A percentile compares a stretch with the other conserved stretches of the same genome.
phyloP scores from a whole-genome alignment of 2,329 filamentous ascomycete species.

The Rutstroemia sp. region DNA sequence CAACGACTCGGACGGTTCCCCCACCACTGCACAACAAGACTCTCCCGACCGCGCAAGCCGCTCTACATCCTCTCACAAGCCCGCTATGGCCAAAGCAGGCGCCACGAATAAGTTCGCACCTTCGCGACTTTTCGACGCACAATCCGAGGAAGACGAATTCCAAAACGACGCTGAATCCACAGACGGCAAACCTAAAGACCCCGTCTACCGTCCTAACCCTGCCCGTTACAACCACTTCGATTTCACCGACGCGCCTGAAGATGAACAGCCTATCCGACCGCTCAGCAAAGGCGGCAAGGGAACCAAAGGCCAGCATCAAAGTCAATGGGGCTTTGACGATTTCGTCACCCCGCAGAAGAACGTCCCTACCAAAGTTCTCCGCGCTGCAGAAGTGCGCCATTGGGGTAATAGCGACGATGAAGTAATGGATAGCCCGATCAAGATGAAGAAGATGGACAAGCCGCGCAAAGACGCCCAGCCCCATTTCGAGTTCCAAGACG shows the following conservation, averaged over 20 bases:
- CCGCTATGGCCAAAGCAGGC: constrained; percentile 43
- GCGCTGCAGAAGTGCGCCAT: constrained; percentile 63
- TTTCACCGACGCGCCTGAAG: constrained; percentile 56
- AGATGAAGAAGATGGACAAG: constrained; percentile 52
- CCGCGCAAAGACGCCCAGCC: constrained; percentile 71
- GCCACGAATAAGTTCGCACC: constrained; percentile 54
- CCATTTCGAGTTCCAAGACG: constrained; percentile 80
- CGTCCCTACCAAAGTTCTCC: constrained; percentile 51
- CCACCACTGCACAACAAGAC: constrained; percentile 1
- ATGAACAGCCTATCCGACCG: constrained; percentile 15
- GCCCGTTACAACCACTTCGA: constrained; percentile 84
- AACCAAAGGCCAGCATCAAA: constrained; percentile 52
- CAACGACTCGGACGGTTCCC: constrained; percentile 21
- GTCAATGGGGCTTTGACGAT: constrained; percentile 84
- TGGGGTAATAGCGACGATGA: constrained; percentile 68
- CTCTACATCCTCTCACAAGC: constrained; percentile 15
- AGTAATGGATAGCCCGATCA: constrained; percentile 48
- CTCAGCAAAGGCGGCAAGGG: constrained; percentile 17
- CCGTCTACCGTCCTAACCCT: constrained; percentile 54
- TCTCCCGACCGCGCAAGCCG: constrained; percentile 18
- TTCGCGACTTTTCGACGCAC: constrained; percentile 52
- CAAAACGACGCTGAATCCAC: constrained; percentile 32
- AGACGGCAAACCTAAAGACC: constrained; percentile 35
- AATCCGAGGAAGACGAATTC: constrained; percentile 42
- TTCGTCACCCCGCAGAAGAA: constrained; percentile 76